phyloP scores from a whole-genome alignment of 2,329 filamentous ascomycete genomes.

The Claviceps quebecensis region DNA sequence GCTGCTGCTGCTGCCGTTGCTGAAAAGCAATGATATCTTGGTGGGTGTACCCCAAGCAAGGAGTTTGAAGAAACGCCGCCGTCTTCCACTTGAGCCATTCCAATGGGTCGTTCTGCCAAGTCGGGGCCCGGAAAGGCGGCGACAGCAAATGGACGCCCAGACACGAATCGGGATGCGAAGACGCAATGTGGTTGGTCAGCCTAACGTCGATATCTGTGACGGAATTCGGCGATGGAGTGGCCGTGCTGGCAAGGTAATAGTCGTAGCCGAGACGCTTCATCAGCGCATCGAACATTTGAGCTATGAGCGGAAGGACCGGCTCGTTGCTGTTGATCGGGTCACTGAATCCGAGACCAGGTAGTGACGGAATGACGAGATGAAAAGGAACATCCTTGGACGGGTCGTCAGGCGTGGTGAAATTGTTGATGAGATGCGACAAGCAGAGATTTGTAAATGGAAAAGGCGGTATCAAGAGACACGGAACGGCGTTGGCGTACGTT shows the following conservation, averaged over 20 bases:
- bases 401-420: constrained; percentile 39
- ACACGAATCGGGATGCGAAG: constrained; percentile 34
- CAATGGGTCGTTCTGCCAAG: constrained; percentile 24
- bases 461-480: constrained; percentile 49
- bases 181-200: constrained; percentile 33
- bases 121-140: constrained; percentile 39
- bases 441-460: constrained; percentile 53
- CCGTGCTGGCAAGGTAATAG: constrained; percentile 42
- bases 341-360: constrained; percentile 55
- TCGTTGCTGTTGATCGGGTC: constrained; percentile 40
- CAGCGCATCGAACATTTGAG: constrained; percentile 39
- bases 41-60: constrained; percentile 41
- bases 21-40: constrained; percentile 34
- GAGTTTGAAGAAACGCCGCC: constrained; percentile 32
- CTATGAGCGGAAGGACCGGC: constrained; percentile 37
- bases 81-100: constrained; percentile 43
- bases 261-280: constrained; percentile 48
- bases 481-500: constrained; percentile 37
- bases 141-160: constrained; percentile 47
- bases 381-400: constrained; percentile 36
- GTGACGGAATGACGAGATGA: constrained; percentile 50
- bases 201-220: constrained; percentile 38
- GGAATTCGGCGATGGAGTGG: constrained; percentile 31
- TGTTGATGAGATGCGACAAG: constrained; percentile 38
- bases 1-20: constrained; percentile 6